phyloP scores from a whole-genome alignment of 2,329 filamentous ascomycete species.

The Aspergillus fumigatus region DNA sequence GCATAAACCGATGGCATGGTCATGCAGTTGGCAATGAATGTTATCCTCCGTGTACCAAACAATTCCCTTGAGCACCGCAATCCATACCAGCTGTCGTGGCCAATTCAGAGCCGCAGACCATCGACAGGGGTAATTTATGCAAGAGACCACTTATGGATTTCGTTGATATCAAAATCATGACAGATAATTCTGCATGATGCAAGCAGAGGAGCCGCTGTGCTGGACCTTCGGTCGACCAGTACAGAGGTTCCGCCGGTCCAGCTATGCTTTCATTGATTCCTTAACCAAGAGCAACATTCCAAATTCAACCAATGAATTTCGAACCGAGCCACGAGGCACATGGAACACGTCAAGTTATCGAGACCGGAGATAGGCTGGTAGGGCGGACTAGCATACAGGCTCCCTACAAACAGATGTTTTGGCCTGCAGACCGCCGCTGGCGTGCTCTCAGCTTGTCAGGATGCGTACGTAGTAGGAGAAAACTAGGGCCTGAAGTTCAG shows the following conservation, averaged over 20 bases:
- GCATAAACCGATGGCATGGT: not conserved
- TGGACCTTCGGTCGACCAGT: too few species aligned
- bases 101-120: too few species aligned
- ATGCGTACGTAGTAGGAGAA: not conserved
- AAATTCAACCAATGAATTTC: not conserved
- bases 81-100: not conserved
- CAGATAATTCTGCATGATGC: not conserved
- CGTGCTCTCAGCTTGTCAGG: not conserved
- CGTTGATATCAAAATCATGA: not conserved
- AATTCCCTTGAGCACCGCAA: not conserved
- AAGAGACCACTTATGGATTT: not conserved
- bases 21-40: not conserved
- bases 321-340: not conserved
- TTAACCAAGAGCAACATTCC: not conserved
- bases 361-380: not conserved
- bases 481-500: not conserved
- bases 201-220: not conserved
- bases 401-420: too few species aligned
- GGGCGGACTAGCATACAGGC: not conserved
- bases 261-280: not conserved
- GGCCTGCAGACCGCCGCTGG: not conserved
- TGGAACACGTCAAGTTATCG: not conserved
- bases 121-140: not conserved
- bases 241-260: not conserved
- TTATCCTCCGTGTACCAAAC: not conserved